Base-by-base conservation (phyloP, 2,329 filamentous ascomycete genomes). In the Epicoccum sorghinum region DNA sequence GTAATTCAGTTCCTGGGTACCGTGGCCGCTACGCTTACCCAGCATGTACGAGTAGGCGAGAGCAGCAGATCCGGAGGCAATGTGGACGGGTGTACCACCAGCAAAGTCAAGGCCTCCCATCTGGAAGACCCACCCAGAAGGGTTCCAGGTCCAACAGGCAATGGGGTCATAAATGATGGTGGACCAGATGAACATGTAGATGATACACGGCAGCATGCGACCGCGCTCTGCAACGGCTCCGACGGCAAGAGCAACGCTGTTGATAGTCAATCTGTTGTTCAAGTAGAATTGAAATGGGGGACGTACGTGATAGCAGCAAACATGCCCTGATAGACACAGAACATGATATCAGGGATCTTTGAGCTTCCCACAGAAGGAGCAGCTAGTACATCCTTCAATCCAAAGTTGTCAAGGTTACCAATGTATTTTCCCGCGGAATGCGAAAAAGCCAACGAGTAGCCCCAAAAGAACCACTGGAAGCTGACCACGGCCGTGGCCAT, bases 401-500 rank as follows among this genome's bases (percentile, higher is more conserved):
- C 91, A 70, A 96, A 86, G 78, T 96, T 93, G 61, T 84, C 77
- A 24, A 96, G 79, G 66, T 92, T 82, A 54, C 91, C 91, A 59
- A 96, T 90, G 73, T 86, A 96, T 37, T 80, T 83, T 41, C 88
- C 87, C 24, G 89, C 89, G 2, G 83, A 82, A 75, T 93, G 90
- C 13, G 90, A 95, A 73, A 93, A 95, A 42, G 89, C 86, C 9
- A 95, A 78, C 4, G 89, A 92, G 73, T 91, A 96, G 42, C 91
- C 91, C 91, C 91, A 96, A 80, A 96, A 93, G 80, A 96, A 96
- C 91, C 92, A 96, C 72, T 96, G 91, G 77, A 96, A 96, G 44
- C 86, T 88, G 57, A 92, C 86, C 61, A 96, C 86, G 9, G 86
- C 89, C 4, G 89, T 85, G 13, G 90, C 88, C 79, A 96, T 88